Percentiles rank a stretch among this genome's conserved stretches.
Conservation (phyloP, 208 protist genomes). For the Perkinsela sp. region DNA sequence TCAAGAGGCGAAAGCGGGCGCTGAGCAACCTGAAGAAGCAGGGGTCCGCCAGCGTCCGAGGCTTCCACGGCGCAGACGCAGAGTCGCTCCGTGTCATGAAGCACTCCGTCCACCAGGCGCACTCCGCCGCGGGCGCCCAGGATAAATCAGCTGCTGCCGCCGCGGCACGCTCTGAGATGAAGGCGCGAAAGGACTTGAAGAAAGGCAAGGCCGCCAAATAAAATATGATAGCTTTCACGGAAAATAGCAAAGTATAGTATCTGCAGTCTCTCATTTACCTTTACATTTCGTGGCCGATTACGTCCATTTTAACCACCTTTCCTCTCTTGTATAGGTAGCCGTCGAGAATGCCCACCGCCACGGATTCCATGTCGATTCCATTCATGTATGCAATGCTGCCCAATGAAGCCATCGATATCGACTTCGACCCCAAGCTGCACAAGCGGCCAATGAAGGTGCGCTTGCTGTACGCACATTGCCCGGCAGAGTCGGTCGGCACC, state of each 20-base stretch:
- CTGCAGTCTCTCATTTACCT: too few relatives aligned
- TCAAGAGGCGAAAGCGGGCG: constrained; percentile 35
- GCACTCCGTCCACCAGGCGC: constrained; percentile 24
- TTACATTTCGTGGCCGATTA: too few relatives aligned
- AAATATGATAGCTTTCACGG: too few relatives aligned
- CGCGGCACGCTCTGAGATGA: constrained; percentile 28
- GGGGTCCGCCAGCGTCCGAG: constrained; percentile 23
- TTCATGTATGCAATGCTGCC: background rate
- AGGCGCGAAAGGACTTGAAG: constrained; percentile 60
- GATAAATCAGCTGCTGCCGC: constrained; percentile 5
- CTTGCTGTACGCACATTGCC: background rate
- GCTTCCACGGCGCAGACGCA: constrained; percentile 51
- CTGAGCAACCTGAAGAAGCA: background rate
- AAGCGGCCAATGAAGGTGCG: background rate
- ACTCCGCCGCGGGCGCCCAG: constrained; percentile 54
- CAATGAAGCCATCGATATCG: background rate
- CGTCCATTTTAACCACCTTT: too few relatives aligned
- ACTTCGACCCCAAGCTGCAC: background rate
- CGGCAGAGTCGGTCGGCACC: background rate
- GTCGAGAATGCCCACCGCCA: background rate
- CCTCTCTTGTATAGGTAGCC: too few relatives aligned
- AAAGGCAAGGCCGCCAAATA: constrained; percentile 16
- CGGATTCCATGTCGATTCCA: background rate
- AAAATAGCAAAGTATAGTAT: too few relatives aligned
- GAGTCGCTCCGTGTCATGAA: constrained; percentile 56